Conservation (phyloP, 1,139 yeast genomes). For the Debaryomyces robertsiae region DNA sequence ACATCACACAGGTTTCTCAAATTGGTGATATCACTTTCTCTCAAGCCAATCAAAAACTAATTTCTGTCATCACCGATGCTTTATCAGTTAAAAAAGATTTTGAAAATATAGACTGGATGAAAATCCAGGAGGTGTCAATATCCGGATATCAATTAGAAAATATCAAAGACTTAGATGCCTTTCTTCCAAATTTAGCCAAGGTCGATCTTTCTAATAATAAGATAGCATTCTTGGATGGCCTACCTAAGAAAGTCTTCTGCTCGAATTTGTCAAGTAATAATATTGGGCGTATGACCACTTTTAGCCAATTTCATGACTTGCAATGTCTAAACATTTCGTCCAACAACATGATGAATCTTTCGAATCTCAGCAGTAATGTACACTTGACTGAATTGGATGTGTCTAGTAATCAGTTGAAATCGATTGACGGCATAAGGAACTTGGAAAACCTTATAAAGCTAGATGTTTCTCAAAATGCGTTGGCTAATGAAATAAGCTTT, state of each 20-base stretch:
- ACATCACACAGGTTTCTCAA: constrained; percentile 47
- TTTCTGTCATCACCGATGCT: constrained; percentile 50
- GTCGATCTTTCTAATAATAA: constrained; percentile 46
- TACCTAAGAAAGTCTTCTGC: constrained; percentile 42
- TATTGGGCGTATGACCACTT: constrained; percentile 46
- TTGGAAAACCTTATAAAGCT: constrained; percentile 44
- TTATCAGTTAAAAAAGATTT: constrained; percentile 30
- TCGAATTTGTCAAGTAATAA: constrained; percentile 41
- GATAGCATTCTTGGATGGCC: constrained; percentile 49
- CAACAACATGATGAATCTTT: constrained; percentile 40
- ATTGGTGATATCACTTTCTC: constrained; percentile 53
- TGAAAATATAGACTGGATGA: constrained; percentile 43
- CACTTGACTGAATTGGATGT: constrained; percentile 41
- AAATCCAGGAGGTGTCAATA: constrained; percentile 39
- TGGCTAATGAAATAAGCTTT: constrained; percentile 44
- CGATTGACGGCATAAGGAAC: constrained; percentile 40
- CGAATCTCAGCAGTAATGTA: constrained; percentile 34
- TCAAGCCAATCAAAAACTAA: constrained; percentile 46
- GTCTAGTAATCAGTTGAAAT: constrained; percentile 33
- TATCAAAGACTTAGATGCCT: constrained; percentile 45
- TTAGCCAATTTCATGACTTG: constrained; percentile 40
- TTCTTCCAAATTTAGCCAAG: constrained; percentile 45
- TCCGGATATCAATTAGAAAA: constrained; percentile 34
- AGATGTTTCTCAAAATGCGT: constrained; percentile 45
- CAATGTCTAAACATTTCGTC: constrained; percentile 45